Percentiles rank a stretch among this genome's conserved stretches.
These are phyloP conservation scores for Lactarius sp. DNA, from an alignment of 768 basidiomycete species.

Conservation along the genomic window DNA sequence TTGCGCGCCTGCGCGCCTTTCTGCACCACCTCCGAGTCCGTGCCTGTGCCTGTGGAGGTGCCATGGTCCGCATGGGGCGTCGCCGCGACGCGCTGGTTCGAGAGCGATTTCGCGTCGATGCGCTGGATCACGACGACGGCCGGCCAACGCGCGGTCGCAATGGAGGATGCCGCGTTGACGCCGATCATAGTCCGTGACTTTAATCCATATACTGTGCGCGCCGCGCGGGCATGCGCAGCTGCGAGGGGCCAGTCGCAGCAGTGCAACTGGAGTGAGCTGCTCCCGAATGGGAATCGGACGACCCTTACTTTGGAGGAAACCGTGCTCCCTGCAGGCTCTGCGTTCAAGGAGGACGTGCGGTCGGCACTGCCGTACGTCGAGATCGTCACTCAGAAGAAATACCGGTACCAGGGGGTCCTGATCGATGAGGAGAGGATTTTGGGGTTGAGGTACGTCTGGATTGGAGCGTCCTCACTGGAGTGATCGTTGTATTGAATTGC, in stretches of 20 bases:
- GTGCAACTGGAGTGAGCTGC: constrained; percentile 4
- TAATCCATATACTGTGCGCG: constrained; percentile 23
- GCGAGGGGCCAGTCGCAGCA: background rate
- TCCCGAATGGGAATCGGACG: constrained; percentile 10
- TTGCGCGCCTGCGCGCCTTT: constrained; percentile 7
- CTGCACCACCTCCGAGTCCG: background rate
- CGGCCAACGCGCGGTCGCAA: constrained; percentile 30
- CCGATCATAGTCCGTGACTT: constrained; percentile 29
- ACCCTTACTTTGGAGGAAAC: constrained; percentile 8
- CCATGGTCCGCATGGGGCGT: constrained; percentile 30
- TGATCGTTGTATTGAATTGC: background rate
- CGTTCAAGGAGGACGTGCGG: constrained; percentile 26
- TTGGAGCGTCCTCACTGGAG: background rate
- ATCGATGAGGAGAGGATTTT: constrained; percentile 32
- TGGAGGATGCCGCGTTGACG: constrained; percentile 4
- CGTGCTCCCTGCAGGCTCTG: constrained; percentile 2
- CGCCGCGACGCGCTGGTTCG: constrained; percentile 28
- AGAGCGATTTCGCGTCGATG: constrained; percentile 25
- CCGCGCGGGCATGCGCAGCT: constrained; percentile 6
- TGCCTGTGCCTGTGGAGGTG: background rate
- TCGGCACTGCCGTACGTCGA: constrained; percentile 30
- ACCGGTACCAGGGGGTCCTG: constrained; percentile 28
- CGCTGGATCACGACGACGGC: constrained; percentile 34
- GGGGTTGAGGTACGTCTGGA: constrained; percentile 27
- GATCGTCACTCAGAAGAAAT: constrained; percentile 17